Base-by-base conservation (phyloP, 2,329 filamentous ascomycete genomes). In the Cyphellophora attinorum region DNA sequence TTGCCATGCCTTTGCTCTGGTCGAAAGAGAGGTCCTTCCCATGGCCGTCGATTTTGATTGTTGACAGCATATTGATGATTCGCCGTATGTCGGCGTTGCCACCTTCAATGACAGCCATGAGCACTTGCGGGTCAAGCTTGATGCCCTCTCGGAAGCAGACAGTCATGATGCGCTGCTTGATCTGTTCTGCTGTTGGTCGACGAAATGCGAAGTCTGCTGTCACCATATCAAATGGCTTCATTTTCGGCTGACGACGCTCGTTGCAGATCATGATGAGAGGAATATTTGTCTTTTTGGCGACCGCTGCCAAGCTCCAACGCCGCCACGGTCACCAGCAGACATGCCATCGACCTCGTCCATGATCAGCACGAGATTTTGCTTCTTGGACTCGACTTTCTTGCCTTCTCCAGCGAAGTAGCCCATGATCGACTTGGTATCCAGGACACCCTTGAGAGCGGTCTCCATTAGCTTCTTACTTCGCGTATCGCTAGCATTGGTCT, bases 341-440 rank as follows among this genome's bases (percentile, higher is more conserved):
- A 98, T 96, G 34, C 91, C 91, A 51, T 98, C 91, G 4, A 98
- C 91, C 60, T 98, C 91, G 50, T 98, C 91, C 91, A 98, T 96
- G 61, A 98, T 85, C 31, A 98, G 65, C 5, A 95, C 85, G 19
- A 96, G 77, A 49, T 95, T 95, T 66, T 93, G 93, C 66, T 91
- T 96, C 11, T 70, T 69, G 4, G 67, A 61, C 29, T 95, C 81
- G 3, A 94, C 78, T 38, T 79, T 73, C 59, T 91, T 84, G 15
- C 83, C 82, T 37, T 88, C 83, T 2, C 77, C 78, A 5, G 86
- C 78, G 57, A 96, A 98, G 60, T 82, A 98, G 2, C 91, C 91
- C 37, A 86, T 72, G 10, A 98, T 67, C 14, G 89, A 96, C 0
- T 81, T 96, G 35, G 94, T 96, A 57, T 91, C 86, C 54, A 98